phyloP scores from a whole-genome alignment of 768 basidiomycete species.

The Tremella mesenterica region DNA sequence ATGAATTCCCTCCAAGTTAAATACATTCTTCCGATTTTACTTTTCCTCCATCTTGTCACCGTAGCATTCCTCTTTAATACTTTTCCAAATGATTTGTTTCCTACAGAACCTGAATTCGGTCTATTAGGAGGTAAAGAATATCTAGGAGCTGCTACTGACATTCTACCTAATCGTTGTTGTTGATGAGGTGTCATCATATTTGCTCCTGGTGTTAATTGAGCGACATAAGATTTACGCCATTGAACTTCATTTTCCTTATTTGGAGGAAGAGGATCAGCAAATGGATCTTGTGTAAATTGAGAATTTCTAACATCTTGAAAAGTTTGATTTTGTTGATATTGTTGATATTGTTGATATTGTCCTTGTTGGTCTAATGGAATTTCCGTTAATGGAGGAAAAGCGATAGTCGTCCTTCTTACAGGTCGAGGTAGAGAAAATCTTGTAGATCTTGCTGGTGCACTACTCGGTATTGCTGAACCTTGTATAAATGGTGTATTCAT shows the following conservation, averaged over 20 bases:
- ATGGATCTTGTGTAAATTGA: conserved; percentile 6
- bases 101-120: background rate
- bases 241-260: background rate
- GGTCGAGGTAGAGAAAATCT: background rate
- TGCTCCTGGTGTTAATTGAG: background rate
- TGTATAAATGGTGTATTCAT: too few relatives aligned
- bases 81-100: background rate
- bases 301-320: background rate
- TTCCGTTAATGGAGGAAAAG: background rate
- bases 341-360: background rate
- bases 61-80: background rate
- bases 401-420: background rate
- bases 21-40: conserved; percentile 3
- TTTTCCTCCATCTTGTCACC: conserved; percentile 2
- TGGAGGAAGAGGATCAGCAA: conserved; percentile 3
- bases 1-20: conserved; percentile 24
- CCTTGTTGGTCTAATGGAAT: background rate
- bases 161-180: conserved; percentile 29
- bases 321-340: background rate
- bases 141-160: conserved; percentile 31
- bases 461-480: background rate
- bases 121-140: conserved; percentile 11
- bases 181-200: conserved; percentile 14
- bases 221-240: background rate
- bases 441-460: background rate